Evolutionary conservation across 1,139 yeast genomes (phyloP).

Genomic region (Casaregolazyma suthepensis): DNA sequence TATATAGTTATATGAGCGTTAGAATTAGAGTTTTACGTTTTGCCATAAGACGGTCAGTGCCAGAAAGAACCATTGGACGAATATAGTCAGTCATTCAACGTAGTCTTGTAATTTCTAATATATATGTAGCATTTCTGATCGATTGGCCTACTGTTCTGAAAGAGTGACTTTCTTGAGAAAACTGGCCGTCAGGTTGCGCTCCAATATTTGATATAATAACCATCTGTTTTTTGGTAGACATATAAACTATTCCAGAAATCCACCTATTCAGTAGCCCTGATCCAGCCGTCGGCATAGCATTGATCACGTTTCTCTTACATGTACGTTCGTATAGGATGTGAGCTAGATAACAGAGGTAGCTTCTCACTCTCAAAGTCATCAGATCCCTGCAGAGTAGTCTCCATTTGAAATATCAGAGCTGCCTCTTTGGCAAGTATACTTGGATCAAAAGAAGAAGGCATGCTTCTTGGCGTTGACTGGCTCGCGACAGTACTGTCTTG

Average conservation of each 20-base stretch:
- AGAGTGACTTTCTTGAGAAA: no score
- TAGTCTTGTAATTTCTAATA: no score
- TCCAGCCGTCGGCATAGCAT: not conserved
- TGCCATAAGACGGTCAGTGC: not conserved
- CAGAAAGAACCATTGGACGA: not conserved
- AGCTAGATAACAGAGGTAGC: slow-evolving; percentile 1
- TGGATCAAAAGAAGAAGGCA: not conserved
- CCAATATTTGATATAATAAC: no score
- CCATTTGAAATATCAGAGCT: not conserved
- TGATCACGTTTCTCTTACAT: slow-evolving; percentile 1
- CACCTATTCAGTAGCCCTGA: not conserved
- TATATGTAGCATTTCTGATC: no score
- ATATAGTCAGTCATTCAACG: no score
- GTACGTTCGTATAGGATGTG: slow-evolving; percentile 1
- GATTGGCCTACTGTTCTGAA: no score
- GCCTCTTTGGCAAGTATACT: not conserved
- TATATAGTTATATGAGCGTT: not conserved
- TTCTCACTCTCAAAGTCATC: slow-evolving; percentile 5
- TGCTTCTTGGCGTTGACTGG: not conserved
- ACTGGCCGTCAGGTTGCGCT: no score
- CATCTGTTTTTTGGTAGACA: no score
- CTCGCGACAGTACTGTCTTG: not conserved
- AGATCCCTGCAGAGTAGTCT: not conserved
- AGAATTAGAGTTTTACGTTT: not conserved
- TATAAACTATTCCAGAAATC: not conserved